Base-by-base conservation (phyloP, 164 flowering plant genomes). In the Aristolochia fimbriata region DNA sequence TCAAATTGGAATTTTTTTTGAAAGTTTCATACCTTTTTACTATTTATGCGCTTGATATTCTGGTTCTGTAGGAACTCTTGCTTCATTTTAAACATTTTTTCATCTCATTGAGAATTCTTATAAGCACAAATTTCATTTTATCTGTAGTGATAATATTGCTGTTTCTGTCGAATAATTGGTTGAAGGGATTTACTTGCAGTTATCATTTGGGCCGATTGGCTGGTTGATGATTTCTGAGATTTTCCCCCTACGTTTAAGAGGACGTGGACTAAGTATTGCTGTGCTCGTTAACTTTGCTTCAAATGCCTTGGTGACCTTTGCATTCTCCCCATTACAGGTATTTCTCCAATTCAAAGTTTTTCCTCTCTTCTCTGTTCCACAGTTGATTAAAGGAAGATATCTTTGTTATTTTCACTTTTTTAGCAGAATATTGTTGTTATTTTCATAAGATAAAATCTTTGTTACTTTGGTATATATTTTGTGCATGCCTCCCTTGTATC, bases 191-290 rank as follows among this genome's bases (percentile, higher is more conserved):
- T 2, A 65, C 69, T 62, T 78, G 74, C 91, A 93, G 97, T 27
- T 90, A 67, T 93, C 98, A 22, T 90, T 89, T 79, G 98, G 98
- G 57, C 97, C 98, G 8, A 90, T 93, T 70, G 96, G 98, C 33
- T 93, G 98, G 98, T 77, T 93, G 69, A 83, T 93, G 97, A 89
- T 93, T 51, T 89, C 98, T 1, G 97, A 93, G 78, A 77, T 93
- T 62, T 90, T 93, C 64, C 98, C 98, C 1, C 64, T 93, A 56
- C 85, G 90, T 17, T 61, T 89, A n/a, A 76, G 97, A 74, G 98
- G 96, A 24, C 73, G 83, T 55, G 98, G 97, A 61, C 68, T 89
- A 58, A 83, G 97, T 64, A 68, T 93, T 21, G 96, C 98, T 4
- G 98, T 93, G 61, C 91, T 93, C 17, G 77, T 90, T 60, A 93